These are phyloP conservation scores for Pleurotus salmoneostramineus DNA, from an alignment of 768 basidiomycete species.

Conservation along the genomic window DNA sequence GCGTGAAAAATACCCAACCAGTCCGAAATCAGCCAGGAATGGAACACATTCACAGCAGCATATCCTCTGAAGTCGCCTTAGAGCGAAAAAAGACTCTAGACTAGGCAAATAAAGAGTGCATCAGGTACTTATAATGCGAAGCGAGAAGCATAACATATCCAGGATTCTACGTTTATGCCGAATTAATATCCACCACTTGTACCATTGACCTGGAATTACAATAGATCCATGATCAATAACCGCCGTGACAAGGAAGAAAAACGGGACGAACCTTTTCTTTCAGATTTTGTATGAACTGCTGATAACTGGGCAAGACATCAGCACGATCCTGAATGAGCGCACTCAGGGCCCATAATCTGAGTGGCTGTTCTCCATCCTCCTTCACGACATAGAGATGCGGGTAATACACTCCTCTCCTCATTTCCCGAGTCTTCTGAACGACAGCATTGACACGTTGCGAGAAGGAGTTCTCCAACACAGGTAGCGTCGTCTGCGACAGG, in stretches of 20 bases:
- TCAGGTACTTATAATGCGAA: too few relatives aligned
- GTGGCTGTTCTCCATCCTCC: constrained; percentile 94
- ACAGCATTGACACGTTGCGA: constrained; percentile 94
- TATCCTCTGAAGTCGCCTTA: too few relatives aligned
- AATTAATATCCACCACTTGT: constrained; percentile 10
- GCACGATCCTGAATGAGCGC: constrained; percentile 93
- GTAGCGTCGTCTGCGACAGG: constrained; percentile 70
- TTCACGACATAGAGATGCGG: constrained; percentile 96
- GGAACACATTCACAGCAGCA: too few relatives aligned
- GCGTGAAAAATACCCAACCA: too few relatives aligned
- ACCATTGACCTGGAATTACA: constrained; percentile 17
- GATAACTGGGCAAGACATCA: constrained; percentile 93
- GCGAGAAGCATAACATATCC: too few relatives aligned
- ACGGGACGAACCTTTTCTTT: constrained; percentile 74
- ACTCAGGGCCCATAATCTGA: constrained; percentile 94
- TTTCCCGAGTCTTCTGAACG: constrained; percentile 90
- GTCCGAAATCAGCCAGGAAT: too few relatives aligned
- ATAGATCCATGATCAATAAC: background rate
- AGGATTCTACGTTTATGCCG: too few relatives aligned
- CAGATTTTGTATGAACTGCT: constrained; percentile 86
- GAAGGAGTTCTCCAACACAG: constrained; percentile 87
- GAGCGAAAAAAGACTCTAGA: too few relatives aligned
- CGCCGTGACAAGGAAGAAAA: constrained; percentile 8
- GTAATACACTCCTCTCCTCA: constrained; percentile 89
- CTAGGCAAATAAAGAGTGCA: too few relatives aligned